These are phyloP conservation scores for Citrus mangshanensis DNA, from an alignment of 345 rosid genomes.

Conservation along the genomic window DNA sequence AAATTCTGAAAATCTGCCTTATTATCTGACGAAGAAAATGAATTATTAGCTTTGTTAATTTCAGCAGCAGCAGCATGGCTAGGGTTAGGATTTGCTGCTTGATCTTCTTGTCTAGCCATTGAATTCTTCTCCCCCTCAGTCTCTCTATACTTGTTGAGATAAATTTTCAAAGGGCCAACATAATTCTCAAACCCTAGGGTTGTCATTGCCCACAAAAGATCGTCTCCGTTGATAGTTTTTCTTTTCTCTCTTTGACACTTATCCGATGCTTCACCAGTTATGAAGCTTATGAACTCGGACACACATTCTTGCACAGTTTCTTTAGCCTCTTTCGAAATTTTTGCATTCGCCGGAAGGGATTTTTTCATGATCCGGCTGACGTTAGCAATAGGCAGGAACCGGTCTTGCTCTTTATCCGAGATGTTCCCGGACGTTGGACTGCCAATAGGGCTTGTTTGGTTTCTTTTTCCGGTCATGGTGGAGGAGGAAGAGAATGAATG, in stretches of 20 bases:
- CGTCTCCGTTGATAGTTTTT: conserved; percentile 39
- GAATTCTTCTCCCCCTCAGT: conserved; percentile 31
- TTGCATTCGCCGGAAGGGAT: conserved; percentile 29
- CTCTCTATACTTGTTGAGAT: conserved; percentile 36
- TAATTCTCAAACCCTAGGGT: conserved; percentile 36
- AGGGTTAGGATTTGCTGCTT: background rate
- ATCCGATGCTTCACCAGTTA: conserved; percentile 38
- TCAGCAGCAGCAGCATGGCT: background rate
- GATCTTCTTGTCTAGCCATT: conserved; percentile 20
- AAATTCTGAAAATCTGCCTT: conserved; percentile 16
- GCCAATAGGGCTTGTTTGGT: conserved; percentile 33
- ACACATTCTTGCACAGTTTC: conserved; percentile 43
- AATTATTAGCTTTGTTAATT: conserved; percentile 13
- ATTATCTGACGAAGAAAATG: background rate
- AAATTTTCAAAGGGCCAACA: conserved; percentile 28
- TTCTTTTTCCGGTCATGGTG: conserved; percentile 38
- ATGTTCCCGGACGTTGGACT: conserved; percentile 42
- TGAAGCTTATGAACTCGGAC: conserved; percentile 40
- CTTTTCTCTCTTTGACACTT: conserved; percentile 37
- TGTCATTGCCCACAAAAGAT: conserved; percentile 40
- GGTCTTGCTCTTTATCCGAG: conserved; percentile 36
- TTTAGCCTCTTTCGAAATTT: conserved; percentile 37
- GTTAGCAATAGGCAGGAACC: conserved; percentile 35
- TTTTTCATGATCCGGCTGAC: conserved; percentile 37
- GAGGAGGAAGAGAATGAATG: background rate